Evolutionary conservation across 148 eudicot genomes (phyloP), one percentile per base, ranked within the genome.

Genomic region (Linanthus parryae): DNA sequence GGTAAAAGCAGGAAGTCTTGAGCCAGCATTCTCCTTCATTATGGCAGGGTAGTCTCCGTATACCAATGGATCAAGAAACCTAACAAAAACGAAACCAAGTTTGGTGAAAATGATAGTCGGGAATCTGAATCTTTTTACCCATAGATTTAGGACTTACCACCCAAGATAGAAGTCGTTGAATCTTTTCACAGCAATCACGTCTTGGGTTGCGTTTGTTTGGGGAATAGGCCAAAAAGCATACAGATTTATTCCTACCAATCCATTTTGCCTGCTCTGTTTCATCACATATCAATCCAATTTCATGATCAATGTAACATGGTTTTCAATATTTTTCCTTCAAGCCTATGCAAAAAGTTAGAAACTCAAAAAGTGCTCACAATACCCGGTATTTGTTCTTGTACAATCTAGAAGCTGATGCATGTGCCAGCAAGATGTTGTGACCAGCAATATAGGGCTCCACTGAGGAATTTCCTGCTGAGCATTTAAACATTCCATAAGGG

Each of bases 391-490:
- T 3, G 3, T 5, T n/a, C 34, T 48, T 48, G 34, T 48, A 48
- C 6, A 48, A 18, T 8, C 34, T 18, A 1, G 52, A 31, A 25
- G n/a, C 34, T 0, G 34, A 8, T 5, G 34, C 14, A 48, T 48
- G 52, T 25, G 52, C 52, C 8, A 48, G 52, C 34, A 25, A 15
- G 16, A 48, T 14, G 16, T 25, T 26, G 29, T 48, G 49, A 45
- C 15, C 49, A 22, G 23, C 49, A 3, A 45, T 12, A 23, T 45
- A 45, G 2, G 29, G 29, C 28, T 45, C 49, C 15, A 14, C 14
- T 8, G 19, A 26, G 20, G 34, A 48, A 27, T 48, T 48, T 25
- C 87, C 81, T 19, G 6, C 18, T 9, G 67, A 24, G 52, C 90
- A 79, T 27, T 64, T 24, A n/a, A n/a, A n/a, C 1, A 13, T 4